Percentiles rank a stretch among this genome's conserved stretches.
These are phyloP conservation scores for Boletus pseudo-olivaceus DNA, from an alignment of 768 basidiomycete species.

Conservation along the genomic window DNA sequence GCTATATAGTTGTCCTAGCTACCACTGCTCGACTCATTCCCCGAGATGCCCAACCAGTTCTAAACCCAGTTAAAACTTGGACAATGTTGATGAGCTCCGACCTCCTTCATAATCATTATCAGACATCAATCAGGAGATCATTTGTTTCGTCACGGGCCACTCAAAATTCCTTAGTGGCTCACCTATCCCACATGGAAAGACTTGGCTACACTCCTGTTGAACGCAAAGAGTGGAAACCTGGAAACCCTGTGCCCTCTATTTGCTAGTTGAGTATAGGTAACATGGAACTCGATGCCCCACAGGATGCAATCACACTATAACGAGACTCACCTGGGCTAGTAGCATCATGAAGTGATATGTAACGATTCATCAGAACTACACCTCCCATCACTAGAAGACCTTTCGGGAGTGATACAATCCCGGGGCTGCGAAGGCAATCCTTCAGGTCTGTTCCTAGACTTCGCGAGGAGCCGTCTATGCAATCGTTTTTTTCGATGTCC, in stretches of 20 bases:
- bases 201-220: neutral
- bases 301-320: neutral
- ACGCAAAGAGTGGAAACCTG: neutral
- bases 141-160: neutral
- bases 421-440: neutral
- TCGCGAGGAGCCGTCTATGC: conserved; percentile 49
- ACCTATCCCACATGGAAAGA: conserved; percentile 1
- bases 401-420: neutral
- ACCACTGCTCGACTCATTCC: conserved; percentile 11
- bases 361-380: neutral
- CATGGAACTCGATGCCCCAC: neutral
- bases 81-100: neutral
- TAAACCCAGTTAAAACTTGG: neutral
- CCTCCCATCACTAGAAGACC: conserved; percentile 6
- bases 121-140: conserved; percentile 10
- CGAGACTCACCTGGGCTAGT: conserved; percentile 10
- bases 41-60: neutral
- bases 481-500: conserved; percentile 52
- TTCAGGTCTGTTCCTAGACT: conserved; percentile 17
- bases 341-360: conserved; percentile 6
- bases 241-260: conserved; percentile 1
- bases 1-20: conserved; percentile 9
- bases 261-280: neutral
- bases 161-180: neutral
- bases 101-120: conserved; percentile 3